These are phyloP conservation scores for Xylaria sp. DNA, from an alignment of 495 filamentous ascomycete species.

Conservation along the genomic window DNA sequence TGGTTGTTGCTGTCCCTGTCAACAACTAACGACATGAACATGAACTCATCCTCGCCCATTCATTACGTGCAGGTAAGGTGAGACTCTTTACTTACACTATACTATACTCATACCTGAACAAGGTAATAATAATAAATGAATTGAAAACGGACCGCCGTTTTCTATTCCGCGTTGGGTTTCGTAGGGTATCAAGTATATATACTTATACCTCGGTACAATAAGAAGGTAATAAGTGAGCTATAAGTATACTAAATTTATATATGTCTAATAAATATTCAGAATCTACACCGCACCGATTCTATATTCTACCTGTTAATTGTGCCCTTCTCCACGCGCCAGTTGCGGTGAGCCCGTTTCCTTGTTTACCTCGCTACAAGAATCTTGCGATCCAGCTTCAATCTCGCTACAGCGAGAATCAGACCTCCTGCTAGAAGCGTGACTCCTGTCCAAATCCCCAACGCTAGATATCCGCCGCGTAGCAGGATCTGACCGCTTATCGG, in stretches of 20 bases:
- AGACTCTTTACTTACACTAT: no score
- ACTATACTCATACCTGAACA: no score
- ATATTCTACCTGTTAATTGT: background rate
- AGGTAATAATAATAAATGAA: background rate
- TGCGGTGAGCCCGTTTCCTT: background rate
- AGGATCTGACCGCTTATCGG: constrained; percentile 54
- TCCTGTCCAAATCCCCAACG: constrained; percentile 33
- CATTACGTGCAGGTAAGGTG: no score
- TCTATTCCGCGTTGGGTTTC: background rate
- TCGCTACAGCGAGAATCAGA: constrained; percentile 23
- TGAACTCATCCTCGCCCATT: background rate
- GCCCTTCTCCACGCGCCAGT: background rate
- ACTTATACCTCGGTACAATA: no score
- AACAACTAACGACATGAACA: background rate
- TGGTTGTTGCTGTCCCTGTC: background rate
- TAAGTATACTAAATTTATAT: background rate
- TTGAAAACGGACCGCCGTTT: background rate
- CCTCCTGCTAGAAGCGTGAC: constrained; percentile 31
- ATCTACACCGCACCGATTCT: background rate
- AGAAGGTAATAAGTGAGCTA: background rate
- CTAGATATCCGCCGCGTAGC: constrained; percentile 43
- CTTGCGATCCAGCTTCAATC: constrained; percentile 15
- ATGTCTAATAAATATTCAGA: background rate
- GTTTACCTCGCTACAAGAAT: constrained; percentile 1
- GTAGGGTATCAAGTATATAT: background rate